A percentile compares a stretch with the other conserved stretches of the same genome.
Conservation (phyloP, 1,284 basidiomycete genomes). For the Puccinia sorghi region DNA sequence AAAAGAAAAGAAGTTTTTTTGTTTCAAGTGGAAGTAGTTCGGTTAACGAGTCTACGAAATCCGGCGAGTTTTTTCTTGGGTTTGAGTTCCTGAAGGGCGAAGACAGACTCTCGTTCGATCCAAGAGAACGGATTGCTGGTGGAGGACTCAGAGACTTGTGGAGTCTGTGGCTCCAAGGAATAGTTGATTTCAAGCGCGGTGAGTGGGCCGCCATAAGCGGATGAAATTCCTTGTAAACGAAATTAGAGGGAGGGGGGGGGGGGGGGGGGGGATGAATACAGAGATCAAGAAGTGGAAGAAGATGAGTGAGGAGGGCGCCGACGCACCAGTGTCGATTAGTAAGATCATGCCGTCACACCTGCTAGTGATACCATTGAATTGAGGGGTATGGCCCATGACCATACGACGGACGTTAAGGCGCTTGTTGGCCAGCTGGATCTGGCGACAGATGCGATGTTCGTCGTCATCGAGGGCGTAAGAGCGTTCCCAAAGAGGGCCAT, state of each 20-base stretch:
- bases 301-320: too few species aligned
- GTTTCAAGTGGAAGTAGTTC: background rate
- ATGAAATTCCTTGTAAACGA: constrained; percentile 70
- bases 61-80: constrained; percentile 9
- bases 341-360: constrained; percentile 82
- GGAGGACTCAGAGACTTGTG: too few species aligned
- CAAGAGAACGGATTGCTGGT: background rate
- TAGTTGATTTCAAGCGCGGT: constrained; percentile 84
- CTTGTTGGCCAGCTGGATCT: constrained; percentile 69
- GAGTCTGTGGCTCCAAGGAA: constrained; percentile 60
- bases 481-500: constrained; percentile 68
- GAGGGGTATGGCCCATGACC: constrained; percentile 92
- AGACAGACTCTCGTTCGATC: constrained; percentile 31
- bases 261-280: constrained; percentile 63
- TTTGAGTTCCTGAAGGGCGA: constrained; percentile 38
- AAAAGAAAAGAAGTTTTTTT: too few species aligned
- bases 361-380: constrained; percentile 78
- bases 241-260: constrained; percentile 20
- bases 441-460: constrained; percentile 66
- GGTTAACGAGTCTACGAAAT: background rate
- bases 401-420: constrained; percentile 77
- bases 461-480: constrained; percentile 79
- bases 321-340: constrained; percentile 72
- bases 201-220: constrained; percentile 85
- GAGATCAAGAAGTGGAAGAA: background rate